Evolutionary conservation across 2,329 filamentous ascomycete species (phyloP), one percentile per base, ranked within the genome.

Genomic region (Fusarium floridanum): DNA sequence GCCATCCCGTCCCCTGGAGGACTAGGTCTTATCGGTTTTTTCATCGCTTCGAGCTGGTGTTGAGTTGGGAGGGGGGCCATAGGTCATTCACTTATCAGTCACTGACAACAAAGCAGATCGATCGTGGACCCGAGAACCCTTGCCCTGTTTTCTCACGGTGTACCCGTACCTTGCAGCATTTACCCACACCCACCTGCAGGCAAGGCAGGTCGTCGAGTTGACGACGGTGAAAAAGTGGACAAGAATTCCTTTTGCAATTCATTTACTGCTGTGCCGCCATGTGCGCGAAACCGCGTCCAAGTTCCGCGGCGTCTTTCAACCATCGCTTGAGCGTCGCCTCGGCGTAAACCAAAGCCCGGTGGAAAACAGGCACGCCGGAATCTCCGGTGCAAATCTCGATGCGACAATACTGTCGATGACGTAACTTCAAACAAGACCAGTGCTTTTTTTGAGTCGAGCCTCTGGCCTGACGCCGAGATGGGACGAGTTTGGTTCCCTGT

Each of bases 401-500:
- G 36, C 22, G 50, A 68, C 62, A 41, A 48, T 55, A 45, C 55
- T 67, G 45, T 72, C 71, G 20, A 72, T 78, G 76, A 78, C 76
- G 76, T 77, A 77, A 64, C 59, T 29, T 27, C 22, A 11, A 27
- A 34, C n/a, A 48, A 24, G 43, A 32, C 65, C 34, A 50, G 53
- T 56, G 61, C 63, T 59, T 71, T 65, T 55, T 48, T 32, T 24
- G 6, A 32, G 66, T 71, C 14, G 61, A 50, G 59, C 22, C 22
- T 66, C 50, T 70, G 32, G 59, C 50, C 75, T 68, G 55, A 72
- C 63, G 59, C 41, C 63, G 60, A 71, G 65, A 74, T 74, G 72
- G 70, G 74, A 72, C 61, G 74, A 76, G 66, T 75, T 68, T 64
- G 56, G 66, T 63, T 75, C 57, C 48, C 50, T 61, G 68, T 39